phyloP scores from a whole-genome alignment of 2,329 filamentous ascomycete genomes.

The Alternaria sp. region DNA sequence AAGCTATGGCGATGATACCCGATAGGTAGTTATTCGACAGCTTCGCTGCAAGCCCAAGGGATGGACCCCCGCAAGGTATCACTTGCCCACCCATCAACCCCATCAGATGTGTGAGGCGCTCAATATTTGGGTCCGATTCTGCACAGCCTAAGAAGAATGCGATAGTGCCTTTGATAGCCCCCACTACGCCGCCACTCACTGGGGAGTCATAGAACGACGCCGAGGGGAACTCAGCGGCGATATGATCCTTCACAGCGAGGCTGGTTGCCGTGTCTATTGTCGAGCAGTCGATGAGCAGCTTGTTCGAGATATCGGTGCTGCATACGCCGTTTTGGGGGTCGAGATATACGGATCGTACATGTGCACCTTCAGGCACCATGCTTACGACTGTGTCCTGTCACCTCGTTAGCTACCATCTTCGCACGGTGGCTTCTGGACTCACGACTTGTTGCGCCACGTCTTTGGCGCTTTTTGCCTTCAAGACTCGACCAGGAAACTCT shows the following conservation, averaged over 20 bases:
- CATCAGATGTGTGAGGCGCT: constrained; percentile 54
- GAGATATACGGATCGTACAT: constrained; percentile 60
- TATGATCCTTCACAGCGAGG: constrained; percentile 53
- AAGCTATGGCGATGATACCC: constrained; percentile 65
- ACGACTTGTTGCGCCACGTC: constrained; percentile 60
- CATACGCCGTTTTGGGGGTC: constrained; percentile 53
- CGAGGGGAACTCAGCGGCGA: constrained; percentile 45
- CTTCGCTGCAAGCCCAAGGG: constrained; percentile 65
- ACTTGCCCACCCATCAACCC: constrained; percentile 61
- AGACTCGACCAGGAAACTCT: constrained; percentile 49
- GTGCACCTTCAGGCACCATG: constrained; percentile 61
- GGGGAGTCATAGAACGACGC: constrained; percentile 61
- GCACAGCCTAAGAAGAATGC: constrained; percentile 64
- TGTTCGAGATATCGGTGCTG: constrained; percentile 50
- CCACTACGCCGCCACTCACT: constrained; percentile 60
- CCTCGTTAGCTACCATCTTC: constrained; percentile 2
- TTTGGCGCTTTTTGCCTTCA: constrained; percentile 52
- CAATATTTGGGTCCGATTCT: constrained; percentile 53
- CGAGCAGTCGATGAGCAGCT: constrained; percentile 62
- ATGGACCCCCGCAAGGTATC: constrained; percentile 63
- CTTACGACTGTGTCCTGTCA: constrained; percentile 58
- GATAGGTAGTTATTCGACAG: constrained; percentile 68
- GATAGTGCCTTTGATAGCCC: constrained; percentile 59
- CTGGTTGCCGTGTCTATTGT: constrained; percentile 63
- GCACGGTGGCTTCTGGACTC: constrained; percentile 13